These are phyloP conservation scores for Lentinula lateritia DNA, from an alignment of 768 basidiomycete genomes.

Conservation along the genomic window DNA sequence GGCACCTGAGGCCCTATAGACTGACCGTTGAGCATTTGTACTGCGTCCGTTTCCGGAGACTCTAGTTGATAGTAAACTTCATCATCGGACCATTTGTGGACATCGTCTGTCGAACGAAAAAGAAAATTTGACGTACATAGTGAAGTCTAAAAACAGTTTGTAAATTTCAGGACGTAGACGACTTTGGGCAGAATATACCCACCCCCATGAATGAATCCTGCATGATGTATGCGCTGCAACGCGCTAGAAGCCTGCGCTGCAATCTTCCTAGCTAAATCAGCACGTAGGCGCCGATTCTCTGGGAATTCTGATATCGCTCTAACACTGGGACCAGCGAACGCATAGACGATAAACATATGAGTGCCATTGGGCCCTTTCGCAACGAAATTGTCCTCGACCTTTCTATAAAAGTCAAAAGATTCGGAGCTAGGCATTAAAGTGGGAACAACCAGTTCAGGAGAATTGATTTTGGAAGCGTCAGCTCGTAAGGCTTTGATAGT, in stretches of 20 bases:
- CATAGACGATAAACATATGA: slow-evolving; percentile 36
- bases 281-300: not conserved
- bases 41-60: not conserved
- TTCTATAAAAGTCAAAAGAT: too few species aligned
- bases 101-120: not conserved
- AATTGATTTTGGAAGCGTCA: not conserved
- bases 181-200: not conserved
- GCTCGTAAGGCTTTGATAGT: slow-evolving; percentile 43
- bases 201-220: not conserved
- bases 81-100: not conserved
- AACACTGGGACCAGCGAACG: slow-evolving; percentile 28
- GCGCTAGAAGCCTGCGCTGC: not conserved
- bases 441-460: not conserved
- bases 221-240: not conserved
- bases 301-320: not conserved
- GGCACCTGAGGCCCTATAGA: not conserved
- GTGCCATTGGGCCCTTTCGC: slow-evolving; percentile 35
- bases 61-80: not conserved
- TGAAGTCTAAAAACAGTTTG: not conserved
- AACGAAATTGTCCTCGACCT: slow-evolving; percentile 26
- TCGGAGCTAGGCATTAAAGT: slow-evolving; percentile 13
- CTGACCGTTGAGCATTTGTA: not conserved
- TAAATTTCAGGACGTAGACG: not conserved
- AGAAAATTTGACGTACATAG: not conserved
- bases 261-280: not conserved